Base-by-base conservation (phyloP, 2,329 filamentous ascomycete species). In the Colletotrichum theobromicola region DNA sequence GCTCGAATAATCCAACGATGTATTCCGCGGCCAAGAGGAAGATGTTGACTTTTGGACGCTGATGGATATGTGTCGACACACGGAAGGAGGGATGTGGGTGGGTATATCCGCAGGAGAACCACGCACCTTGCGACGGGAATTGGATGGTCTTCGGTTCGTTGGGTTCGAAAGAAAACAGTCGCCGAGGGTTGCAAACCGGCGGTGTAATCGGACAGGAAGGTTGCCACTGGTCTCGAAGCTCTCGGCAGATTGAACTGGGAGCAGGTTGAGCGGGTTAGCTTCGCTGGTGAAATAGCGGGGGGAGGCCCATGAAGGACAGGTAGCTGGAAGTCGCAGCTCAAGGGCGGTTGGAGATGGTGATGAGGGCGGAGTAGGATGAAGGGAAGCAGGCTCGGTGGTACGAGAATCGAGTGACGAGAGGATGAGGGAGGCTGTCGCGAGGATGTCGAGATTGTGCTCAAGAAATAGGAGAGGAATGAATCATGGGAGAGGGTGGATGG, bases 51-150 rank as follows among this genome's bases (percentile, higher is more conserved):
- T 18, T 28, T 26, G 21, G 7, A n/a, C 16, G 58, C n/a, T 63
- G 42, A 32, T 61, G 35, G 18, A 37, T 21, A 46, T 30, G 60
- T 58, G 60, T 66, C 55, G 26, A 66, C 30, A n/a, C 55, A 24
- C 32, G 24, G 35, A 53, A n/a, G 62, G 18, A 13, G 26, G 53
- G 69, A 50, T 67, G 35, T 32, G 60, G 28, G 24, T 50, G 13
- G 21, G 42, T 57, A 63, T 32, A 21, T 72, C 15, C 55, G 46
- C 28, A 30, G 42, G n/a, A n/a, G n/a, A 42, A 62, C 57, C 28
- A 75, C 72, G 26, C 42, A 75, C 72, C 72, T 75, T 67, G 68
- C 62, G 72, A 75, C 62, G 57, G 72, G 68, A 74, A 72, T 67
- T 53, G 69, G 72, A 75, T 62, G 61, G 37, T 67, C 18, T 58